phyloP scores from a whole-genome alignment of 2,329 filamentous ascomycete genomes.

The Venturia nashicola region DNA sequence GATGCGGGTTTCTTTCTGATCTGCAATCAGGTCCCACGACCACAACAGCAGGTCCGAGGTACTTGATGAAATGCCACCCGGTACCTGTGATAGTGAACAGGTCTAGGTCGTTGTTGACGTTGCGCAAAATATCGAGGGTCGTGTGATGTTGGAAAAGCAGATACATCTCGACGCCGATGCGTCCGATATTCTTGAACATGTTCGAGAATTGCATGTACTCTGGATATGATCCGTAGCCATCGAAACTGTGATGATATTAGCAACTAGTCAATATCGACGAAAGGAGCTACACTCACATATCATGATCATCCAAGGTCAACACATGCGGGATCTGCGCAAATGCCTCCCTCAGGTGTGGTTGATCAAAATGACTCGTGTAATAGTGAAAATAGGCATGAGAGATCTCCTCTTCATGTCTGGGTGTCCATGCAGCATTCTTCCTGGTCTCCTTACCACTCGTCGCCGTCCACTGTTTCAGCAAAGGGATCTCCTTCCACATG shows the following conservation, averaged over 20 bases:
- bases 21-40: slow-evolving; percentile 85
- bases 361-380: slow-evolving; percentile 96
- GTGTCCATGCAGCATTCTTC: slow-evolving; percentile 84
- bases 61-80: slow-evolving; percentile 98
- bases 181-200: slow-evolving; percentile 96
- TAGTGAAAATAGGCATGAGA: slow-evolving; percentile 97
- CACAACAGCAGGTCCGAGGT: slow-evolving; percentile 78
- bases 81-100: slow-evolving; percentile 95
- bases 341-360: slow-evolving; percentile 84
- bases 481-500: slow-evolving; percentile 89
- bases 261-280: neutral
- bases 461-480: slow-evolving; percentile 87
- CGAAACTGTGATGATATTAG: slow-evolving; percentile 50
- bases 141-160: slow-evolving; percentile 97
- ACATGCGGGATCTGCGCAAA: slow-evolving; percentile 96
- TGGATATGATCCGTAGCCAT: slow-evolving; percentile 93
- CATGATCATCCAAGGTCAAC: slow-evolving; percentile 87
- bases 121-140: slow-evolving; percentile 81
- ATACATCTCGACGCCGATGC: slow-evolving; percentile 95
- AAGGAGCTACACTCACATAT: slow-evolving; percentile 62
- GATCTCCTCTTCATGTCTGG: slow-evolving; percentile 89
- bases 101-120: slow-evolving; percentile 76
- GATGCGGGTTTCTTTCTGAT: slow-evolving; percentile 78
- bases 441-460: slow-evolving; percentile 89
- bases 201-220: slow-evolving; percentile 97